Base-by-base conservation (phyloP, 495 filamentous ascomycete species). In the Achaetomiella virescens region DNA sequence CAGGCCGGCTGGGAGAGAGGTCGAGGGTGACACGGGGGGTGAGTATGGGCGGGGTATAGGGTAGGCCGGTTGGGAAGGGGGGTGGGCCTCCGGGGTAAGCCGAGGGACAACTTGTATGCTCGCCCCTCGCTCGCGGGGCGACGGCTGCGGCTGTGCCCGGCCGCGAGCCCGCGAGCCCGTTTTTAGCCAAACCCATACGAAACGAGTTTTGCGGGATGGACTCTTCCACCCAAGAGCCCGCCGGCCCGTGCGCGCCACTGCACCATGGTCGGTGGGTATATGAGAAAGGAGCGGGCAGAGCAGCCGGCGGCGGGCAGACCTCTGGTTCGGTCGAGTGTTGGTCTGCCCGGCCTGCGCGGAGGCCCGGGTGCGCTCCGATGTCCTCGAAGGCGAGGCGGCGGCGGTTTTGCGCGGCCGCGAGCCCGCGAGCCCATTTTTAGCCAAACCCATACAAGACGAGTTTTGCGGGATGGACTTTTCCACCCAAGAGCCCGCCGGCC, bases 381-480 rank as follows among this genome's bases (percentile, higher is more conserved):
- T 12, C 1, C 22, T 25, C 12, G 5, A 24, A 5, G 21, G 21
- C 15, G n/a, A n/a, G n/a, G 5, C 8, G 12, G 21, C 4, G 6
- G 42, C 22, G 20, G 20, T 3, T 45, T 6, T 20, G 4, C 27
- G 42, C 18, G 42, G 21, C 6, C 7, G 42, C 42, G 21, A 27
- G 42, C 42, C 25, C 46, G 58, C 54, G 58, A 60, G 58, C 43
- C 52, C 25, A 60, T 60, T 60, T 60, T 54, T 49, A 45, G 31
- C 38, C 9, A 46, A 40, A 37, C 38, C 15, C 58, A 52, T 40
- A 43, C 46, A 50, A 55, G n/a, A 55, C 24, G 45, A 44, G 48
- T 52, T 55, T 55, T 36, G 36, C 52, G 52, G 52, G 45, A 55
- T 37, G 7, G 22, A 33, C 15, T 17, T n/a, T 35, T 29, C 37